Evolutionary conservation across 192 early-diverging fungal species (phyloP).

Genomic region (Backusella sp.): DNA sequence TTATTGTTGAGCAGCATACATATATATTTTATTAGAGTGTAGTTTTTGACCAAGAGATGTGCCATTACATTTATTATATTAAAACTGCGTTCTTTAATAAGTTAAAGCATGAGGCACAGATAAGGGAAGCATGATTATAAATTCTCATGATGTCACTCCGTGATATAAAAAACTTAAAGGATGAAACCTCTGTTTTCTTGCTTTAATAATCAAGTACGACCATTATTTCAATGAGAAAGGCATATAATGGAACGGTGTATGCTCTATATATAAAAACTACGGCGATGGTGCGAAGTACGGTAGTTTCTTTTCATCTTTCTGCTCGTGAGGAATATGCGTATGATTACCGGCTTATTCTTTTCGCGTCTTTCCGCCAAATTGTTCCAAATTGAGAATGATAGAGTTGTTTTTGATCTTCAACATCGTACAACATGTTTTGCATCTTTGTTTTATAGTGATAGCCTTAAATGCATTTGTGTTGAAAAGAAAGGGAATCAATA

Average conservation of each 20-base stretch:
- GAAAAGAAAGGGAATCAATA: too few relatives aligned
- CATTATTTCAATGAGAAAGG: neutral
- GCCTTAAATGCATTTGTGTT: neutral
- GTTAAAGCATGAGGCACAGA: neutral
- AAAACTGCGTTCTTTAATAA: neutral
- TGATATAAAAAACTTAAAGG: neutral
- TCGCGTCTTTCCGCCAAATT: neutral
- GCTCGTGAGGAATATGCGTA: too few relatives aligned
- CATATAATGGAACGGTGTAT: too few relatives aligned
- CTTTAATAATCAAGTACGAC: neutral
- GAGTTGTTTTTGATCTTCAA: neutral
- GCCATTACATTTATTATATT: neutral
- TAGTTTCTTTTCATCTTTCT: too few relatives aligned
- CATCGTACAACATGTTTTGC: neutral
- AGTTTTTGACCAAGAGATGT: too few relatives aligned
- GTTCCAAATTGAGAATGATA: neutral
- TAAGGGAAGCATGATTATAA: neutral
- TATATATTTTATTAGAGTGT: too few relatives aligned
- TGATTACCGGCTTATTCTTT: neutral
- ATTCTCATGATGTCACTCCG: neutral
- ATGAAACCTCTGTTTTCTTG: neutral
- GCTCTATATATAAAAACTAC: too few relatives aligned
- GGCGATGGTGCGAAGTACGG: too few relatives aligned
- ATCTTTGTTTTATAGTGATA: neutral
- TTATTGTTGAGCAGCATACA: neutral